Evolutionary conservation across 305 asterid genomes (phyloP).

Genomic region (Ilex paraguariensis): DNA sequence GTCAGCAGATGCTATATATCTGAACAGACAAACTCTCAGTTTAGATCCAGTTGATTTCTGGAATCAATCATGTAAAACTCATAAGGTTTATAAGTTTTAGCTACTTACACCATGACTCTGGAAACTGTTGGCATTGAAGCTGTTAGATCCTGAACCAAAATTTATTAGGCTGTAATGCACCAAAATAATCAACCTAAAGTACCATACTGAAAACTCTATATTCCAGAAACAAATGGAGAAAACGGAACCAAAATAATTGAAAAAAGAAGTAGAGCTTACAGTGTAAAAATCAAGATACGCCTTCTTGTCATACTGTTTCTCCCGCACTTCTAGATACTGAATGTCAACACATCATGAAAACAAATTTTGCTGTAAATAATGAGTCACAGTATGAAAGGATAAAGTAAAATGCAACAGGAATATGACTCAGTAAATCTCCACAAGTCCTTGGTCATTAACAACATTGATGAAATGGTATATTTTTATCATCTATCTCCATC

Average conservation of each 20-base stretch:
- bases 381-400: too few species aligned
- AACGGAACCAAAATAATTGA: background rate
- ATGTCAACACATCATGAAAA: slow-evolving; percentile 12
- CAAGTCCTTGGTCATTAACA: too few species aligned
- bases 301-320: slow-evolving; percentile 93
- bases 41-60: slow-evolving; percentile 2
- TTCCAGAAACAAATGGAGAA: background rate
- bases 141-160: slow-evolving; percentile 44
- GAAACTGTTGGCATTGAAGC: slow-evolving; percentile 51
- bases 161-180: background rate
- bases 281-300: slow-evolving; percentile 68
- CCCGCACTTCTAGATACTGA: slow-evolving; percentile 92
- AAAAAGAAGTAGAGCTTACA: slow-evolving; percentile 36
- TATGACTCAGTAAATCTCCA: too few species aligned
- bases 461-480: too few species aligned
- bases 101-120: slow-evolving; percentile 79
- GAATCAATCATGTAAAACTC: slow-evolving; percentile 5
- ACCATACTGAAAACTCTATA: background rate
- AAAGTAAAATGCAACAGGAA: too few species aligned
- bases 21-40: slow-evolving; percentile 27
- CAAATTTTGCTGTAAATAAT: background rate
- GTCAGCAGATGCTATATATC: slow-evolving; percentile 86
- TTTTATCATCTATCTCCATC: too few species aligned
- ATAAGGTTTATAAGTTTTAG: too few species aligned
- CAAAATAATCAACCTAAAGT: too few species aligned